Evolutionary conservation across 73 alveolate species (phyloP).

Genomic region (Symbiodinium pilosum): DNA sequence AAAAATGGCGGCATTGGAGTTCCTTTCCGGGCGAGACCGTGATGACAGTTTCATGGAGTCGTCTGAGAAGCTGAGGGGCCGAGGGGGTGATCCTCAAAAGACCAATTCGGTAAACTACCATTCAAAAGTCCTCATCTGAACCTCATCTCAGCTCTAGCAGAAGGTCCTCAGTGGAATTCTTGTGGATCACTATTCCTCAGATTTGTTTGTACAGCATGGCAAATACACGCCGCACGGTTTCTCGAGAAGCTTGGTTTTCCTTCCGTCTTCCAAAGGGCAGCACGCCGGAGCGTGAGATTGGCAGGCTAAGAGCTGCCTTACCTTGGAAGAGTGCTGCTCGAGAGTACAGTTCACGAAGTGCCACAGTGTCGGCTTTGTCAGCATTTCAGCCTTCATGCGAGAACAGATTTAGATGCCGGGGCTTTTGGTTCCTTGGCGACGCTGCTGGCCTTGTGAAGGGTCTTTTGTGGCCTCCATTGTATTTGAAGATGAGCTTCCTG

Average conservation of each 20-base stretch:
- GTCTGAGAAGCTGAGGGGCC: too few relatives aligned
- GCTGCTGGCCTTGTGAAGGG: not conserved
- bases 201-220: constrained; percentile 5
- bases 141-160: too few relatives aligned
- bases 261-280: not conserved
- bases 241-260: constrained; percentile 17
- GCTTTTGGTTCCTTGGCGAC: not conserved
- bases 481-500: too few relatives aligned
- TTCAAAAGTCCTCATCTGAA: too few relatives aligned
- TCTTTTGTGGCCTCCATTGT: not conserved
- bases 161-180: too few relatives aligned
- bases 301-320: not conserved
- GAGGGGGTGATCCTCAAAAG: too few relatives aligned
- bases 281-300: not conserved
- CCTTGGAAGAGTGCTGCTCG: not conserved
- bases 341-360: not conserved
- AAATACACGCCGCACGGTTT: not conserved
- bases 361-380: not conserved
- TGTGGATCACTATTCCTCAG: not conserved
- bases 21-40: too few relatives aligned
- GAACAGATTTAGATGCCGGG: not conserved
- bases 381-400: not conserved
- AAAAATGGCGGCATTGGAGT: too few relatives aligned
- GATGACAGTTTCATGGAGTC: too few relatives aligned
- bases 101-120: too few relatives aligned